Evolutionary conservation across 192 early-diverging fungal species (phyloP).

Genomic region (Coemansia sp.): DNA sequence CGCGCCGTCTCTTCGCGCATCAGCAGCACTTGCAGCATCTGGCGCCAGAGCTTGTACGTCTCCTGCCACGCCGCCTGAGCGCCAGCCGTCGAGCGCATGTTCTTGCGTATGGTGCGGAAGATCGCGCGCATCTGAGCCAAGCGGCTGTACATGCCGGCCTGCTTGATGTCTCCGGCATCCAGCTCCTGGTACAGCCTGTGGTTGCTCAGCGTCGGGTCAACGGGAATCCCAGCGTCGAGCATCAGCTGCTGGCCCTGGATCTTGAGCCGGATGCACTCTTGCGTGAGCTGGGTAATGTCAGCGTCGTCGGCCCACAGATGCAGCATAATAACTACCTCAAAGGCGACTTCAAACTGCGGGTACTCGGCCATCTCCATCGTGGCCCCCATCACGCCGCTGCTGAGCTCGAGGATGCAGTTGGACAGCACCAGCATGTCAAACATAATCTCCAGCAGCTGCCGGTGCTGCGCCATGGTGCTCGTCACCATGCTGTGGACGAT

Average conservation of each 20-base stretch:
- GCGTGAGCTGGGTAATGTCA: slow-evolving; percentile 43
- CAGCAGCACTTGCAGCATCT: slow-evolving; percentile 51
- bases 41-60: slow-evolving; percentile 53
- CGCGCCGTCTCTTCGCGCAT: slow-evolving; percentile 52
- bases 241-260: slow-evolving; percentile 41
- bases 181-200: slow-evolving; percentile 89
- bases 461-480: slow-evolving; percentile 48
- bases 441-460: slow-evolving; percentile 50
- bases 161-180: slow-evolving; percentile 77
- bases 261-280: slow-evolving; percentile 45
- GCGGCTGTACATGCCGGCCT: slow-evolving; percentile 46
- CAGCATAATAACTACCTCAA: slow-evolving; percentile 64
- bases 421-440: slow-evolving; percentile 65
- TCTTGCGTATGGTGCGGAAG: slow-evolving; percentile 51
- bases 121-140: slow-evolving; percentile 53
- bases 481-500: slow-evolving; percentile 55
- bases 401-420: slow-evolving; percentile 71
- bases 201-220: slow-evolving; percentile 68
- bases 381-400: slow-evolving; percentile 61
- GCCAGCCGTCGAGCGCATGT: slow-evolving; percentile 48
- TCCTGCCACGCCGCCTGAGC: slow-evolving; percentile 55
- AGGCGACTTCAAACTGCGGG: slow-evolving; percentile 56
- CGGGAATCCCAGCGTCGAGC: slow-evolving; percentile 62
- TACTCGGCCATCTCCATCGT: slow-evolving; percentile 52
- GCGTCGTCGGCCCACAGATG: slow-evolving; percentile 64